Conservation (phyloP, 148 eudicot genomes). For the Diospyros kaki region DNA sequence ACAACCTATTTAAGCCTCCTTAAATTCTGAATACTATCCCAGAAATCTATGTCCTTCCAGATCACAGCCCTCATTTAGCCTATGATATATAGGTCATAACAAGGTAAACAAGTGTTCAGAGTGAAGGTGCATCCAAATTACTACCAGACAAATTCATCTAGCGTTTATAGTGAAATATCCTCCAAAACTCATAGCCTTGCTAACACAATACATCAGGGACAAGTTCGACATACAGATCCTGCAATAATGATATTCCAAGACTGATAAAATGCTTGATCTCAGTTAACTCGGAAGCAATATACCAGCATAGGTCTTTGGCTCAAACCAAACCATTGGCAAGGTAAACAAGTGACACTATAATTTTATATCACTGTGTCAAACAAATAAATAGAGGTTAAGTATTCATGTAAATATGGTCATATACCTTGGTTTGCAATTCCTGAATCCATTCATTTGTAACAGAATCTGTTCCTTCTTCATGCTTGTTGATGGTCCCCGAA, state of each 20-base stretch:
- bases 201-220: no score
- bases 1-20: not conserved
- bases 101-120: not conserved
- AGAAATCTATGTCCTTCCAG: not conserved
- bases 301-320: not conserved
- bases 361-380: not conserved
- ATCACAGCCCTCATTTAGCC: not conserved
- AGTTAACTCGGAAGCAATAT: not conserved
- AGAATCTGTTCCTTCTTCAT: conserved; percentile 3
- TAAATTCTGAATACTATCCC: not conserved
- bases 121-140: not conserved
- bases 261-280: not conserved
- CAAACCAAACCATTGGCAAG: not conserved
- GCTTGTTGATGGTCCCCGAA: conserved; percentile 10
- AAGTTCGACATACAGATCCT: not conserved
- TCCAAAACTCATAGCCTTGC: not conserved
- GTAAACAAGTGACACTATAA: not conserved
- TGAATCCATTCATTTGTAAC: conserved; percentile 7
- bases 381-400: not conserved
- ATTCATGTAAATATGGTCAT: not conserved
- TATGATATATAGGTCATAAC: not conserved
- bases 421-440: conserved; percentile 4
- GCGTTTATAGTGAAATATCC: not conserved
- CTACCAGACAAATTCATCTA: not conserved
- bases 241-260: not conserved